These are phyloP conservation scores for Plectosphaerella sp. DNA, from an alignment of 2,329 filamentous ascomycete genomes.

Conservation along the genomic window DNA sequence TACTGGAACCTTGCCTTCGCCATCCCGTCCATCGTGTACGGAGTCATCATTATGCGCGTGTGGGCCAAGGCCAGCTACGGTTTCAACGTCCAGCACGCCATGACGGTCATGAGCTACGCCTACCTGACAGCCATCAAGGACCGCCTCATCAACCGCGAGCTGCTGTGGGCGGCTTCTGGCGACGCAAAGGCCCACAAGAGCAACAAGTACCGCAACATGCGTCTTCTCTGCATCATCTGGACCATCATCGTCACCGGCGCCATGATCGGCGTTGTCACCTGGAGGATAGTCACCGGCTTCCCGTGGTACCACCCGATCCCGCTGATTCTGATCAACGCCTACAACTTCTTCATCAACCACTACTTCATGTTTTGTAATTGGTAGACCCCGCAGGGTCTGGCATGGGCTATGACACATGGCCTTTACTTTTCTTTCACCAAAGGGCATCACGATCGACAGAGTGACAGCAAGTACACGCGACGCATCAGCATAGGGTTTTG, in stretches of 20 bases:
- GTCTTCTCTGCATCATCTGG: constrained; percentile 32
- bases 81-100: constrained; percentile 35
- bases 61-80: constrained; percentile 35
- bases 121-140: constrained; percentile 38
- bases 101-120: constrained; percentile 35
- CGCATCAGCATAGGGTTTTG: too few species aligned
- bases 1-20: constrained; percentile 40
- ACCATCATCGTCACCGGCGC: constrained; percentile 24
- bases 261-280: constrained; percentile 27
- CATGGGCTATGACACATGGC: background rate
- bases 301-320: constrained; percentile 34
- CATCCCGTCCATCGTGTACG: constrained; percentile 32
- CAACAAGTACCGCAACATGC: constrained; percentile 38
- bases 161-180: constrained; percentile 33
- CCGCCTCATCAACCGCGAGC: constrained; percentile 29
- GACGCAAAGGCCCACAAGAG: constrained; percentile 34
- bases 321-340: constrained; percentile 29
- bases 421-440: background rate
- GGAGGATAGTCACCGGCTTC: constrained; percentile 25
- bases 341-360: constrained; percentile 33
- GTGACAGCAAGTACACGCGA: too few species aligned
- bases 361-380: constrained; percentile 30
- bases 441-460: too few species aligned
- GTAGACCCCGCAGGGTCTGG: constrained; percentile 6
- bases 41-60: constrained; percentile 29